Evolutionary conservation across 371 early-diverging fungal species (phyloP).

Genomic region (Mortierella sp.): DNA sequence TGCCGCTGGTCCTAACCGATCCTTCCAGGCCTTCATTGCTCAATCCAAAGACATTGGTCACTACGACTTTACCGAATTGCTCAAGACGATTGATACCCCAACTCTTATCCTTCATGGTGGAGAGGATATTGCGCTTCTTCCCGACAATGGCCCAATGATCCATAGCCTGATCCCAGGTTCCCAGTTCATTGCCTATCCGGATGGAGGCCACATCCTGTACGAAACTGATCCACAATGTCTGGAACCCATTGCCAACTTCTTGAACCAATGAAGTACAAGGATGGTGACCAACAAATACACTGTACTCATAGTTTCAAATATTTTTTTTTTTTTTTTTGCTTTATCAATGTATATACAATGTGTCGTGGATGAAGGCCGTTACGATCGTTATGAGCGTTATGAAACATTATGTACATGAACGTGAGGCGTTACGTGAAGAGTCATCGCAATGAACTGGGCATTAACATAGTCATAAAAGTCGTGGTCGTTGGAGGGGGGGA

Average conservation of each 20-base stretch:
- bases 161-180: slow-evolving; percentile 9
- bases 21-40: background rate
- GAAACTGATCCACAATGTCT: slow-evolving; percentile 11
- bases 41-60: background rate
- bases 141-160: slow-evolving; percentile 1
- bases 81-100: background rate
- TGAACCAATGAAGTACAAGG: background rate
- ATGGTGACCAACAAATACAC: too few species aligned
- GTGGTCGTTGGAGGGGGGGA: too few species aligned
- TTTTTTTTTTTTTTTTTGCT: too few species aligned
- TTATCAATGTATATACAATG: too few species aligned
- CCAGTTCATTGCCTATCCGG: slow-evolving; percentile 3
- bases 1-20: background rate
- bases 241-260: background rate
- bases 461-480: too few species aligned
- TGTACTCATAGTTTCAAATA: too few species aligned
- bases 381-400: too few species aligned
- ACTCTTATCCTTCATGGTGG: slow-evolving; percentile 10
- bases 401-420: too few species aligned
- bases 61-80: slow-evolving; percentile 1
- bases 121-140: background rate
- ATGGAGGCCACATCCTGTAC: slow-evolving; percentile 13
- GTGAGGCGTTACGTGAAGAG: too few species aligned
- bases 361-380: too few species aligned
- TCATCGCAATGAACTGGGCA: too few species aligned